Base-by-base conservation (phyloP, 2,329 filamentous ascomycete species). In the Epichloe aotearoae region DNA sequence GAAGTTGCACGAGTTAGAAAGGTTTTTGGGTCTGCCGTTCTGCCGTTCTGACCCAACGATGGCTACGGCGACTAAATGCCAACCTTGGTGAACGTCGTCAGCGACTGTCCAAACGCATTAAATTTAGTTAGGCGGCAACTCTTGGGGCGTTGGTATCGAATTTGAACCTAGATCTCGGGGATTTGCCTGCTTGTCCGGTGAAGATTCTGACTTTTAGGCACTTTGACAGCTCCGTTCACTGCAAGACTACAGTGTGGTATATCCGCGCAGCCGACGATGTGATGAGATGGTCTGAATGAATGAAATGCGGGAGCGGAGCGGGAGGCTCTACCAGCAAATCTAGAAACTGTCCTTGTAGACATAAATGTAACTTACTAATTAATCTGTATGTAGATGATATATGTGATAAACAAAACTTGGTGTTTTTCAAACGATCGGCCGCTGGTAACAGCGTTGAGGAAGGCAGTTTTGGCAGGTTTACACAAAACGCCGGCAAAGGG, bases 261-360 rank as follows among this genome's bases (percentile, higher is more conserved):
- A n/a, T 23, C 39, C 38, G 39, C 10, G 15, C 26, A 33, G 33
- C 14, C 39, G 20, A 38, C 12, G 19, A 37, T 12, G 23, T 23
- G 20, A 46, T 34, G 43, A 52, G 43, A 39, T 33, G n/a, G 23
- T 53, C 8, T 46, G n/a, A 23, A 36, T 51, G 45, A 42, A 48
- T 17, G 52, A 41, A 53, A 46, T 49, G 52, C 40, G 52, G 49
- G 45, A 47, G 49, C 45, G 30, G 41, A 33, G 45, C 30, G 43
- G 20, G 46, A 26, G 46, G 40, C 45, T 46, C 19, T 34, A 41
- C 19, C 38, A 15, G 49, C n/a, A 42, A 47, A 38, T 23, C n/a
- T 12, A 37, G 30, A 20, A 46, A 36, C 6, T 46, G 4, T 23
- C n/a, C 15, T 12, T 36, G 8, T 23, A 17, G 20, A 38, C 36